Conservation (phyloP, 2,329 filamentous ascomycete species). For the Arthrobotrys pseudoclavata region DNA sequence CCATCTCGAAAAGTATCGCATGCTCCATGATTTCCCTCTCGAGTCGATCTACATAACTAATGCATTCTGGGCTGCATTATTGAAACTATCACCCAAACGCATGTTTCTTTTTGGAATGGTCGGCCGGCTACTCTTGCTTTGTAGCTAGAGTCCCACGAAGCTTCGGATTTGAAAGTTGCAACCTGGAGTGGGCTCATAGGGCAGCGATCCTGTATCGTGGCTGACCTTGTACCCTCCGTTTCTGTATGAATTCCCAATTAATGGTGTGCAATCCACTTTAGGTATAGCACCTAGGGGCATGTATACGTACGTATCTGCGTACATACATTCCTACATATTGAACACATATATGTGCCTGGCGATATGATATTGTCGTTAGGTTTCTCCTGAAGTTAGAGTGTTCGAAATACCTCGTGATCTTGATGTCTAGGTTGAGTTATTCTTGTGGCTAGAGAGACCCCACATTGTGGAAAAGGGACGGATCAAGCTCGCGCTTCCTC, state of each 20-base stretch:
- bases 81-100: conserved; percentile 53
- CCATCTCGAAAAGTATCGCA: conserved; percentile 10
- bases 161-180: conserved; percentile 35
- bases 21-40: conserved; percentile 20
- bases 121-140: conserved; percentile 36
- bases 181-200: conserved; percentile 31
- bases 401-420: conserved; percentile 39
- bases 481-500: conserved; percentile 29
- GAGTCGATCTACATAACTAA: neutral
- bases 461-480: conserved; percentile 19
- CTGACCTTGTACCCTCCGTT: conserved; percentile 26
- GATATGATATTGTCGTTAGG: conserved; percentile 28
- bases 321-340: neutral
- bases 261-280: conserved; percentile 1
- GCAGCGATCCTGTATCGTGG: conserved; percentile 35
- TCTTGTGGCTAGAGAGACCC: conserved; percentile 57
- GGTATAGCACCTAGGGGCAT: conserved; percentile 20
- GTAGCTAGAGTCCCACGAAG: conserved; percentile 11
- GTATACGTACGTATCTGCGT: conserved; percentile 5
- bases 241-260: conserved; percentile 5
- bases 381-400: conserved; percentile 4
- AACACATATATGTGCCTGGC: conserved; percentile 23
- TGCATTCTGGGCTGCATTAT: conserved; percentile 50
- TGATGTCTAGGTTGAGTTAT: conserved; percentile 39
- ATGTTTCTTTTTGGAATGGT: conserved; percentile 31